phyloP scores from a whole-genome alignment of 2,329 filamentous ascomycete genomes.

The Dactylella cylindrospora region DNA sequence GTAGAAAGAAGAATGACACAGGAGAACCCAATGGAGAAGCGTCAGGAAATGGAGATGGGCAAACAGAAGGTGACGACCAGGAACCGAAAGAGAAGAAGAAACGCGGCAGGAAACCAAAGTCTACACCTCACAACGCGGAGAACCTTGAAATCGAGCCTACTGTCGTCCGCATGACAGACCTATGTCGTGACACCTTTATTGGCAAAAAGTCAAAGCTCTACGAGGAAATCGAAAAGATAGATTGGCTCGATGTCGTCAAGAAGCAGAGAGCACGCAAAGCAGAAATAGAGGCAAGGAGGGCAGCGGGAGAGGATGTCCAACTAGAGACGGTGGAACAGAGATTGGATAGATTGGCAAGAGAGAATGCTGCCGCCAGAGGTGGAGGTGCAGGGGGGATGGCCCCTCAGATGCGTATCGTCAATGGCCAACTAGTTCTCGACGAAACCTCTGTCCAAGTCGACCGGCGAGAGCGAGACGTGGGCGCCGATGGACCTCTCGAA shows the following conservation, averaged over 20 bases:
- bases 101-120: conserved; percentile 51
- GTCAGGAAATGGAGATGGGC: background rate
- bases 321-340: conserved; percentile 45
- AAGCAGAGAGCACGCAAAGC: conserved; percentile 51
- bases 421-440: conserved; percentile 72
- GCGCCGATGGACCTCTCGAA: conserved; percentile 59
- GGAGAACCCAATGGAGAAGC: background rate
- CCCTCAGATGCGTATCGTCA: conserved; percentile 64
- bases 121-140: conserved; percentile 67
- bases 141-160: conserved; percentile 65
- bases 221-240: conserved; percentile 69
- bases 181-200: conserved; percentile 68
- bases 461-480: conserved; percentile 64
- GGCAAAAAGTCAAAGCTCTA: conserved; percentile 76
- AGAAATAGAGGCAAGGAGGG: conserved; percentile 49
- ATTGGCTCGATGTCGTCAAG: conserved; percentile 58
- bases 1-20: conserved; percentile 7
- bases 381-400: conserved; percentile 52
- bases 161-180: conserved; percentile 69
- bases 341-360: conserved; percentile 43
- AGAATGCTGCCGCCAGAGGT: conserved; percentile 44
- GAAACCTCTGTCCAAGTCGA: conserved; percentile 69
- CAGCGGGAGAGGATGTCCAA: conserved; percentile 50
- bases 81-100: conserved; percentile 22
- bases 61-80: conserved; percentile 7